Conservation (phyloP, 257 asterid genomes). For the Solanum dulcamara region DNA sequence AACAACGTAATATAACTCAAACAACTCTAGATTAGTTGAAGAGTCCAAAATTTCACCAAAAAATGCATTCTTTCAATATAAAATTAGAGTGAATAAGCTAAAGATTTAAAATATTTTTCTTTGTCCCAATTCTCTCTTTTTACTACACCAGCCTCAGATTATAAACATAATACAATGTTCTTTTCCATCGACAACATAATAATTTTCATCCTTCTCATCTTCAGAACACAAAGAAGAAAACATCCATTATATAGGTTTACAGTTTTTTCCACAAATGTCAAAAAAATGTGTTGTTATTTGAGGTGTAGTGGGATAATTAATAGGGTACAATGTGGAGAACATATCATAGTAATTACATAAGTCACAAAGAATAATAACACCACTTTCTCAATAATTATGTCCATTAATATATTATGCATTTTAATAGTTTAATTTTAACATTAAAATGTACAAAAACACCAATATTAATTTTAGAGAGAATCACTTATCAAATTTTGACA, state of each 20-base stretch:
- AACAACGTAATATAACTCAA: no score
- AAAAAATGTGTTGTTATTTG: background rate
- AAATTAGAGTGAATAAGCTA: no score
- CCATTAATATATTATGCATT: no score
- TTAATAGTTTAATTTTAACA: no score
- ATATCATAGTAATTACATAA: no score
- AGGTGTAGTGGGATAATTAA: background rate
- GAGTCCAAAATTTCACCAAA: background rate
- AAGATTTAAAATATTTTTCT: background rate
- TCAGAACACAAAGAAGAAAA: background rate
- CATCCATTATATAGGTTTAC: background rate
- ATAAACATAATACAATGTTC: background rate
- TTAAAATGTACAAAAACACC: no score
- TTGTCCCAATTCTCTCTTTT: background rate
- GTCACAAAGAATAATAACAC: no score
- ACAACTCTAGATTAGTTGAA: no score
- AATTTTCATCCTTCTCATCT: background rate
- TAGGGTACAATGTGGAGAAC: background rate
- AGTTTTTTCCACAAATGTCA: background rate
- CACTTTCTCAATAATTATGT: background rate
- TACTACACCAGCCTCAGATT: background rate
- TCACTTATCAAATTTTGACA: background rate
- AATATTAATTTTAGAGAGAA: background rate
- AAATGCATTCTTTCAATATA: no score
- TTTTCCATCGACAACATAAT: no score